Evolutionary conservation across 2,329 filamentous ascomycete genomes (phyloP).

Genomic region (Xylariaceae sp.): DNA sequence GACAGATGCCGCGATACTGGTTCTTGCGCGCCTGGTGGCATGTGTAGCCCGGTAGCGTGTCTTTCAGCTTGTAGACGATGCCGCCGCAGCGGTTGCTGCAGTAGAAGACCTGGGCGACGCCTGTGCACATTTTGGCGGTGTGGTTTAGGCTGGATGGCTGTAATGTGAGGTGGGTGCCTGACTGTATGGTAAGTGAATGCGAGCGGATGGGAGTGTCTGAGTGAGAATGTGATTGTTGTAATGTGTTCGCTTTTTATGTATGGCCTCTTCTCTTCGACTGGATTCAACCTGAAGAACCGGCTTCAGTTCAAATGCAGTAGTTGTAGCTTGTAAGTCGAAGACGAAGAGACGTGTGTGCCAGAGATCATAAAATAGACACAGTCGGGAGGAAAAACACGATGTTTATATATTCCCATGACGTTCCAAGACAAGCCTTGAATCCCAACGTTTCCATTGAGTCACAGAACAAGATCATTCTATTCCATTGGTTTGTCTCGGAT

Average conservation of each 20-base stretch:
- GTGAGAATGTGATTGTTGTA: neutral
- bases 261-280: neutral
- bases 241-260: neutral
- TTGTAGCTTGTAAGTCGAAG: neutral
- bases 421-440: too few species aligned
- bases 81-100: slow-evolving; percentile 20
- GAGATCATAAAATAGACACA: too few species aligned
- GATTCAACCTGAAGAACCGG: slow-evolving; percentile 3
- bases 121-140: slow-evolving; percentile 24
- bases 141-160: neutral
- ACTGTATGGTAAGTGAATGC: neutral
- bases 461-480: neutral
- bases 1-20: slow-evolving; percentile 19
- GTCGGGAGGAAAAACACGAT: neutral
- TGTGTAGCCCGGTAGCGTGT: slow-evolving; percentile 17
- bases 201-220: neutral
- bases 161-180: neutral
- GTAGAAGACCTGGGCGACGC: slow-evolving; percentile 10
- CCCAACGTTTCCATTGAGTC: neutral
- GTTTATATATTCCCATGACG: too few species aligned
- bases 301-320: neutral
- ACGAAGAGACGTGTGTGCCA: too few species aligned
- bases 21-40: slow-evolving; percentile 17
- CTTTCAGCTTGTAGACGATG: slow-evolving; percentile 11
- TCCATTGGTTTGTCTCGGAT: slow-evolving; percentile 1